Conservation (phyloP, 2,329 filamentous ascomycete genomes). For the Sclerotinia trifoliorum region DNA sequence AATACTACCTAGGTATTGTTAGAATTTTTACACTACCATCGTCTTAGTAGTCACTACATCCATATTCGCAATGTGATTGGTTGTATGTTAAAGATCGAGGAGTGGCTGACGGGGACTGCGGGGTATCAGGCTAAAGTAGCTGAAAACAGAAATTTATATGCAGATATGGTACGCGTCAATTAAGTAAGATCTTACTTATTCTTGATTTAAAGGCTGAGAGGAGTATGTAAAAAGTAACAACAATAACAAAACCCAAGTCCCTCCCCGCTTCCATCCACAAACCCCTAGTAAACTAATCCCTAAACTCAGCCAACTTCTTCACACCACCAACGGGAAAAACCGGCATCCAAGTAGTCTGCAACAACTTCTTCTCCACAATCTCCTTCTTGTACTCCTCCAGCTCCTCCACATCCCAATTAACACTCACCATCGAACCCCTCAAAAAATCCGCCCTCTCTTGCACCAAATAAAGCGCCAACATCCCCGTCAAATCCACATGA, state of each 20-base stretch:
- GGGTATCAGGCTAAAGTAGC: neutral
- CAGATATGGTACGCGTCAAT: neutral
- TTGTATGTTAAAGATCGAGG: neutral
- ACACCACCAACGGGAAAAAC: neutral
- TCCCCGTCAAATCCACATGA: slow-evolving; percentile 38
- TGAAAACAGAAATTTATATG: neutral
- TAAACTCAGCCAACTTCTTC: neutral
- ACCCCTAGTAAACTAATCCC: neutral
- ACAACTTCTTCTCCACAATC: slow-evolving; percentile 35
- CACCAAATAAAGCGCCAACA: slow-evolving; percentile 38
- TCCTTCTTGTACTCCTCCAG: slow-evolving; percentile 36
- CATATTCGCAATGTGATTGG: slow-evolving; percentile 5
- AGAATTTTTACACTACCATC: neutral
- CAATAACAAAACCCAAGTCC: no score
- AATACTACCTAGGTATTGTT: neutral
- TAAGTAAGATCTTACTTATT: neutral
- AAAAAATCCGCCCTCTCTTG: slow-evolving; percentile 40
- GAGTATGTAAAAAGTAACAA: neutral
- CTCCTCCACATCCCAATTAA: slow-evolving; percentile 43
- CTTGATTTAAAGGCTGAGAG: neutral
- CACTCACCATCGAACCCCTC: slow-evolving; percentile 32
- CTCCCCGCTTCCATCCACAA: neutral
- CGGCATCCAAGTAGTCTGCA: slow-evolving; percentile 25
- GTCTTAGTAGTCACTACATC: neutral
- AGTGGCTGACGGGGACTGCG: neutral